phyloP scores from a whole-genome alignment of 495 filamentous ascomycete species.

The Hyaloscypha hepaticicola region DNA sequence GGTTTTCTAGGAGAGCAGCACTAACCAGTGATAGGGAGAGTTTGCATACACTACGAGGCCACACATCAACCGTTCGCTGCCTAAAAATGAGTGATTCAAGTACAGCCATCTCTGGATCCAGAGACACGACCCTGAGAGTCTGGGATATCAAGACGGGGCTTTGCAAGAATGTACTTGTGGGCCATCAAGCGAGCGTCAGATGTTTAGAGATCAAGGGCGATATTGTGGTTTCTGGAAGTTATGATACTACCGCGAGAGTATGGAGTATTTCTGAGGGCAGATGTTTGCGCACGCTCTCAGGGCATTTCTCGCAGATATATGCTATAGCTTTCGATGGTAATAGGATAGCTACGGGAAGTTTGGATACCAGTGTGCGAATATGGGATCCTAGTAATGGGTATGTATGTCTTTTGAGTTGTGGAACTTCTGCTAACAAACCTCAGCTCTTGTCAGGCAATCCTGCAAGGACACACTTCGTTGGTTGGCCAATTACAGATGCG shows the following conservation, averaged over 20 bases:
- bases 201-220: conserved; percentile 96
- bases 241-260: conserved; percentile 93
- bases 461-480: conserved; percentile 94
- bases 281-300: conserved; percentile 84
- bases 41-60: conserved; percentile 83
- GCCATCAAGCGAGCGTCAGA: conserved; percentile 94
- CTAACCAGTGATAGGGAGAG: conserved; percentile 46
- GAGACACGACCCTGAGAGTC: conserved; percentile 90
- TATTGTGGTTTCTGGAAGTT: conserved; percentile 92
- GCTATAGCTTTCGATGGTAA: conserved; percentile 95
- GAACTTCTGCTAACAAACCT: conserved; percentile 19
- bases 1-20: conserved; percentile 26
- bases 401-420: conserved; percentile 31
- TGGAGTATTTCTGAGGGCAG: conserved; percentile 96
- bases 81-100: conserved; percentile 94
- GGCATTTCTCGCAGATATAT: conserved; percentile 98
- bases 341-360: conserved; percentile 91
- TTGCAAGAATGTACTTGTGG: conserved; percentile 88
- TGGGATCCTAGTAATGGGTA: conserved; percentile 93
- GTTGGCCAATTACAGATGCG: conserved; percentile 98
- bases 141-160: conserved; percentile 90
- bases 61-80: conserved; percentile 95
- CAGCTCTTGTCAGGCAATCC: conserved; percentile 61
- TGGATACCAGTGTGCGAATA: conserved; percentile 95
- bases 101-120: conserved; percentile 92